Evolutionary conservation across 1,284 basidiomycete species (phyloP), one percentile per base, ranked within the genome.

Genomic region (Ustilago shanxiensis): DNA sequence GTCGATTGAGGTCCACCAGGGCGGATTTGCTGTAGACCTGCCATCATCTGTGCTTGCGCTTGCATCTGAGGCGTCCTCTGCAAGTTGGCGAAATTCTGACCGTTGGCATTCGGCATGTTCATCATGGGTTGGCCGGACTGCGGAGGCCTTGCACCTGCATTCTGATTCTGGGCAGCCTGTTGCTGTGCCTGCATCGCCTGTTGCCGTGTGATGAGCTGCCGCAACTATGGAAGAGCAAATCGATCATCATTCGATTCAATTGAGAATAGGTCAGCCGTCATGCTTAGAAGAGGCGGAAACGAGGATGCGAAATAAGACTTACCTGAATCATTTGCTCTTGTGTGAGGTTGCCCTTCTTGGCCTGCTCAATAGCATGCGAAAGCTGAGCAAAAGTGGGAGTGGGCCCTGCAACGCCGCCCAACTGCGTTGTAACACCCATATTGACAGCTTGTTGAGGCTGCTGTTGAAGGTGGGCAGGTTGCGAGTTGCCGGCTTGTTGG

Each of bases 171-270:
- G 1, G 70, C 62, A 44, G 66, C 68, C 51, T 70, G 69, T 54
- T 81, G 79, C 61, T 81, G 79, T 26, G 79, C 72, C 31, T 79
- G 77, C 67, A 77, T 76, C 14, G 69, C 68, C 55, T 73, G 78
- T 45, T 71, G 78, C 29, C 78, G 63, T 18, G 71, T 69, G 63
- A 77, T 77, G 16, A 72, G 64, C 60, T 77, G 75, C 45, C 75
- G 66, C 51, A 77, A 53, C 75, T 77, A 44, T 45, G 41, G 28
- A 6, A 28, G 16, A 18, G 14, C 8, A 20, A 37, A 28, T n/a
- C n/a, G n/a, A 35, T 16, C 24, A 28, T 45, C 24, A 18, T 33
- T 13, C 24, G 13, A 31, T n/a, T n/a, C n/a, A 41, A 41, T n/a
- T 3, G 28, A 51, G 52, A 58, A 49, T 39, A 6, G 11, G 56